Evolutionary conservation across 352 stramenopile species (phyloP), one percentile per base, ranked within the genome.

Genomic region (Globisporangium viniferum): DNA sequence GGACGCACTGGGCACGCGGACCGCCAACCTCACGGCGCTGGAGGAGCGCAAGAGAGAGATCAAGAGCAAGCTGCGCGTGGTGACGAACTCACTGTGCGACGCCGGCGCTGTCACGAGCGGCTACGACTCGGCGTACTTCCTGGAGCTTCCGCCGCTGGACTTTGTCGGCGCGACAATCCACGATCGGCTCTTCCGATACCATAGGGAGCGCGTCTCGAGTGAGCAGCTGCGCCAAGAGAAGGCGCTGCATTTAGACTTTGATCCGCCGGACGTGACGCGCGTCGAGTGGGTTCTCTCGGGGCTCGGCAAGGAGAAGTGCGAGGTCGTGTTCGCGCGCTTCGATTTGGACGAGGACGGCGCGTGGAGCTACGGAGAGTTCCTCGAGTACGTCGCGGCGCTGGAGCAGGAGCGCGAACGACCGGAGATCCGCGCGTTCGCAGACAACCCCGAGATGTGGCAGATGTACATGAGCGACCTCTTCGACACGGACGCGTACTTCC

Each of bases 381-480:
- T 78, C 31, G 82, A 90, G 54, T 93, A 90, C 67, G 64, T 84
- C 24, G 72, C 74, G 3, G 79, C 71, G 18, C 53, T 91, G 20
- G 66, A 85, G 48, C 54, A 68, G 27, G 29, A 61, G 4, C 39
- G 35, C 0, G 18, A 59, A 2, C 76, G 72, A 0, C 31, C 62
- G 0, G 75, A 83, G 22, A 61, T 88, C 39, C 77, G 69, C 22
- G 74, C 62, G 3, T 73, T 90, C 60, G 62, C 72, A 3, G 66
- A 72, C 10, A 73, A 77, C 36, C 48, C 59, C 9, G 81, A 93
- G 67, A 61, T 80, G 7, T 93, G 82, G 85, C 72, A 71, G 4
- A 91, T 91, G 82, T 86, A 78, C 61, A 89, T 84, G 76, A 86
- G 64, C 64, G 85, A 91, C 48, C 58, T 76, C 5, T 86, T 76